Base-by-base conservation (phyloP, 768 basidiomycete species). In the Boletus barrowsii region DNA sequence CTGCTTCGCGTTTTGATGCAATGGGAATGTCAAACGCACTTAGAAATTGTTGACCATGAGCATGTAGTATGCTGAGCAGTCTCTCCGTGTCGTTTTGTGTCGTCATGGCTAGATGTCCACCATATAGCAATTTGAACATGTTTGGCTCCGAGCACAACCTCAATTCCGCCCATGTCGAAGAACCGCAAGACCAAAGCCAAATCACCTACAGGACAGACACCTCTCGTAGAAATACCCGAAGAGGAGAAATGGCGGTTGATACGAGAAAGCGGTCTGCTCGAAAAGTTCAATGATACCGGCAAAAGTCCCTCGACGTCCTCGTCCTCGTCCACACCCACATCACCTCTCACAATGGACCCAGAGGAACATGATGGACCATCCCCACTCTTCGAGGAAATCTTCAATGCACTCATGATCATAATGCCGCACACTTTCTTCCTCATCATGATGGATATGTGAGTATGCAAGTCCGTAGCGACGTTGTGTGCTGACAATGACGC, bases 371-470 rank as follows among this genome's bases (percentile, higher is more conserved):
- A 77, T 39, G 77, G 74, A 37, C 60, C 70, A 26, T 55, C 72
- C 10, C 69, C 79, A 18, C 70, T 87, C 4, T 76, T 75, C 8
- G 86, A 88, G 56, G 90, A 92, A 72, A 76, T 91, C 37, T 84
- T 91, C 68, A 79, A 83, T 58, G 75, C 87, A 10, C 59, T 79
- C 17, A 68, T 87, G 18, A 72, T 87, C 49, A 80, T 91, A 51
- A 84, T 88, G 33, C 91, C 91, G 0, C 82, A 88, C 62, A 82
- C 82, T 3, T 92, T 85, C 64, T 72, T 92, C 47, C 75, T 92
- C 37, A 63, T 92, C 15, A 73, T 91, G 75, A 90, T 93, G 88
- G 86, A 91, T 65, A 88, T 93, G 91, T 93, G 66, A 62, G 88
- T 73, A 18, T 53, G 10, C 42, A 15, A 17, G 32, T 33, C 40